These are phyloP conservation scores for Candida xiaguanensis DNA, from an alignment of 805 yeast species.

Conservation along the genomic window DNA sequence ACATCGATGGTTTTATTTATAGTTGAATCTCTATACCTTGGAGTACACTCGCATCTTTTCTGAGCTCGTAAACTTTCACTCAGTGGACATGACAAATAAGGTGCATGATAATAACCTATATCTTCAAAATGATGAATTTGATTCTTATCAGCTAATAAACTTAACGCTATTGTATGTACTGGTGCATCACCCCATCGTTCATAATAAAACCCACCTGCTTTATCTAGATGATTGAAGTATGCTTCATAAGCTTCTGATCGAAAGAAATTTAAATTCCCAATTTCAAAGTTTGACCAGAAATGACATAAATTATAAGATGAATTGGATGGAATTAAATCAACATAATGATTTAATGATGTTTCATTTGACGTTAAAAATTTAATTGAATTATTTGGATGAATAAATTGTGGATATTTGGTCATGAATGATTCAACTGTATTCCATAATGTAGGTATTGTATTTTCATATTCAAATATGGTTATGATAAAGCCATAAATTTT, in stretches of 20 bases:
- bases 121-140: slow-evolving; percentile 43
- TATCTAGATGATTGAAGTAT: slow-evolving; percentile 45
- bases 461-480: slow-evolving; percentile 49
- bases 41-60: slow-evolving; percentile 37
- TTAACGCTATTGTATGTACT: slow-evolving; percentile 38
- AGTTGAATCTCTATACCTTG: slow-evolving; percentile 14
- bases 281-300: slow-evolving; percentile 65
- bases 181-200: slow-evolving; percentile 63
- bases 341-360: slow-evolving; percentile 19
- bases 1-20: slow-evolving; percentile 30
- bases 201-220: slow-evolving; percentile 50
- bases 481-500: slow-evolving; percentile 50
- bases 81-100: slow-evolving; percentile 40
- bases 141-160: slow-evolving; percentile 31
- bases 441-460: slow-evolving; percentile 54
- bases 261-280: slow-evolving; percentile 49
- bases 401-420: slow-evolving; percentile 37
- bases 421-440: slow-evolving; percentile 44
- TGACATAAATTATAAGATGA: slow-evolving; percentile 52
- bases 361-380: slow-evolving; percentile 46
- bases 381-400: slow-evolving; percentile 46
- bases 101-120: slow-evolving; percentile 42
- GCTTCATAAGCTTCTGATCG: slow-evolving; percentile 43
- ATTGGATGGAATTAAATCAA: slow-evolving; percentile 18
- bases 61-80: slow-evolving; percentile 27